These are phyloP conservation scores for Neurospora sp. DNA, from an alignment of 2,329 filamentous ascomycete genomes.

Conservation along the genomic window DNA sequence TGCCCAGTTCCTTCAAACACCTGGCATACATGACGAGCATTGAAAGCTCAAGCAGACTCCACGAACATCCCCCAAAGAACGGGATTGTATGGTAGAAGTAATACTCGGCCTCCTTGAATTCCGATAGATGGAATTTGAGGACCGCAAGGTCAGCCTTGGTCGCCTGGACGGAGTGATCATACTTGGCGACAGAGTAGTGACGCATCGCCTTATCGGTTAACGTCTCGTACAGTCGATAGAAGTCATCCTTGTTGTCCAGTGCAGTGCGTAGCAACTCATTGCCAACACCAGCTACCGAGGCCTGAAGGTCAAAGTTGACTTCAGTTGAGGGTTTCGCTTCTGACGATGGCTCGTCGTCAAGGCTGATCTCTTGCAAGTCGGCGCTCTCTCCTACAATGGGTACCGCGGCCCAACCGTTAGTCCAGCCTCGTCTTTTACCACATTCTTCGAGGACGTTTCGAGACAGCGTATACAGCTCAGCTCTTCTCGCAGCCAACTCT, in stretches of 20 bases:
- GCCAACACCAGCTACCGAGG: slow-evolving; percentile 37
- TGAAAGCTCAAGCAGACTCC: slow-evolving; percentile 70
- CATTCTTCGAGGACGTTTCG: slow-evolving; percentile 69
- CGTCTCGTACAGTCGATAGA: slow-evolving; percentile 59
- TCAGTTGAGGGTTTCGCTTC: slow-evolving; percentile 16
- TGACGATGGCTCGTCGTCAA: slow-evolving; percentile 34
- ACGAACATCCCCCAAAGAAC: slow-evolving; percentile 68
- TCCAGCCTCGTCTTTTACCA: slow-evolving; percentile 65
- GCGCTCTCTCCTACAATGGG: slow-evolving; percentile 34
- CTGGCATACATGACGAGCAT: slow-evolving; percentile 79
- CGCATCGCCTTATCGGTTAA: slow-evolving; percentile 79
- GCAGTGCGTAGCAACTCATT: slow-evolving; percentile 51
- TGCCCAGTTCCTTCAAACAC: slow-evolving; percentile 68
- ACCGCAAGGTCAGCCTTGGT: slow-evolving; percentile 79
- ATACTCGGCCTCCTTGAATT: slow-evolving; percentile 62
- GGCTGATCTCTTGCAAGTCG: slow-evolving; percentile 48
- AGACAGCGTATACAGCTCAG: slow-evolving; percentile 72
- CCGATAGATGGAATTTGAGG: slow-evolving; percentile 66
- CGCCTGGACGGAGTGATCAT: slow-evolving; percentile 66
- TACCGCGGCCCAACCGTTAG: slow-evolving; percentile 61
- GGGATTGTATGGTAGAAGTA: slow-evolving; percentile 73
- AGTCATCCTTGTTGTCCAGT: slow-evolving; percentile 51
- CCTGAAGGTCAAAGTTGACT: neutral
- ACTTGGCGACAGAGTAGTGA: slow-evolving; percentile 71
- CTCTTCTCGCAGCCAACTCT: slow-evolving; percentile 72